phyloP scores from a whole-genome alignment of 202 grass and related monocot species.

The Bolboschoenoplectus hybrid region DNA sequence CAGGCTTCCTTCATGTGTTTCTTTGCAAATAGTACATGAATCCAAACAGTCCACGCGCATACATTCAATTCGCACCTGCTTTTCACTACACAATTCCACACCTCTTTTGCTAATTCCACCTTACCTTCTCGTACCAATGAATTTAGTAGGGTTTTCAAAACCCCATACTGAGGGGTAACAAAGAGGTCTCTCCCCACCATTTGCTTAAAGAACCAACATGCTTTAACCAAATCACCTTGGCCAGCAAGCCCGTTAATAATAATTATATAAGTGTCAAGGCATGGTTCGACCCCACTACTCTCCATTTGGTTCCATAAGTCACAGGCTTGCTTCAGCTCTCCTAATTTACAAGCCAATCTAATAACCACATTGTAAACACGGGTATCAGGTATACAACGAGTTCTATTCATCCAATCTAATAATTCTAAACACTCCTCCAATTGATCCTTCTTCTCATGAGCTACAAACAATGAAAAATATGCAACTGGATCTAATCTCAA shows the following conservation, averaged over 20 bases:
- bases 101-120: slow-evolving; percentile 82
- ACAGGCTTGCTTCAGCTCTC: slow-evolving; percentile 68
- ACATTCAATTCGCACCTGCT: slow-evolving; percentile 89
- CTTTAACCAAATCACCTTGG: slow-evolving; percentile 61
- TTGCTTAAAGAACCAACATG: slow-evolving; percentile 76
- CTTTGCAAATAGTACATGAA: slow-evolving; percentile 71
- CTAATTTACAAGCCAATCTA: slow-evolving; percentile 80
- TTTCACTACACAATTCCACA: slow-evolving; percentile 76
- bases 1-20: slow-evolving; percentile 89
- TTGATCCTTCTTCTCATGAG: slow-evolving; percentile 79
- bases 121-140: slow-evolving; percentile 70
- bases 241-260: slow-evolving; percentile 73
- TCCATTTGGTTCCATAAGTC: slow-evolving; percentile 87
- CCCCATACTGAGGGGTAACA: slow-evolving; percentile 72
- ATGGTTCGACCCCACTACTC: slow-evolving; percentile 56
- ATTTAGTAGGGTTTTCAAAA: slow-evolving; percentile 88
- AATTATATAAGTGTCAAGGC: slow-evolving; percentile 77
- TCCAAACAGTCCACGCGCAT: slow-evolving; percentile 92
- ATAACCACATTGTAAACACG: slow-evolving; percentile 78
- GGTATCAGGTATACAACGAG: slow-evolving; percentile 56
- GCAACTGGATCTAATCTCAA: slow-evolving; percentile 61
- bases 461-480: slow-evolving; percentile 69
- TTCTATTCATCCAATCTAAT: slow-evolving; percentile 74
- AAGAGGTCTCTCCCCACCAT: slow-evolving; percentile 86
- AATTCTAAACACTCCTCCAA: slow-evolving; percentile 90